Evolutionary conservation across 1,284 basidiomycete genomes (phyloP).

Genomic region (Trichosporon sp.): DNA sequence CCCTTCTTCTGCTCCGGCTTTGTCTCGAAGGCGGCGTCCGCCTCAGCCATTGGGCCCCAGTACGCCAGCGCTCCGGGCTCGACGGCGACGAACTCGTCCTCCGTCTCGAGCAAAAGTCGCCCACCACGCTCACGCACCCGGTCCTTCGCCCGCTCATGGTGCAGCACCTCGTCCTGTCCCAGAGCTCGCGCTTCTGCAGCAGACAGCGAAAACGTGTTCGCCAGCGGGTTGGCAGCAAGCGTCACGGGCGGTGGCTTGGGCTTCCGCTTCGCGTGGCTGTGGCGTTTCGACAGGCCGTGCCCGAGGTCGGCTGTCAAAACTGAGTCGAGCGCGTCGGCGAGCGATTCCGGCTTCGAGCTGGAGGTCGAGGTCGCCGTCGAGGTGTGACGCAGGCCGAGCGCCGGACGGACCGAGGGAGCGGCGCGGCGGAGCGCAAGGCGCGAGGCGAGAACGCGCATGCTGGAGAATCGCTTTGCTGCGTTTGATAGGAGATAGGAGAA

Average conservation of each 20-base stretch:
- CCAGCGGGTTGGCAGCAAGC: not conserved
- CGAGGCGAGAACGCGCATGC: not conserved
- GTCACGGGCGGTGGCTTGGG: not conserved
- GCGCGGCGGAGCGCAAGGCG: not conserved
- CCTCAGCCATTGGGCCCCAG: constrained; percentile 7
- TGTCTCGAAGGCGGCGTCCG: not conserved
- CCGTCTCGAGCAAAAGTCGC: not conserved
- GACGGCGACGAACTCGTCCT: constrained; percentile 5
- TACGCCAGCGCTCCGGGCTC: constrained; percentile 13
- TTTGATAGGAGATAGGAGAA: not conserved
- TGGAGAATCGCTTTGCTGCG: not conserved
- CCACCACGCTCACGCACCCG: not conserved
- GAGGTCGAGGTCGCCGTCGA: not conserved
- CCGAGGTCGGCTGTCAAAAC: not conserved
- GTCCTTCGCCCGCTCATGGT: not conserved
- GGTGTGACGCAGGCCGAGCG: not conserved
- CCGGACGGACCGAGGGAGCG: not conserved
- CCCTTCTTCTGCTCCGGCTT: not conserved
- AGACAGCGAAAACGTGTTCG: not conserved
- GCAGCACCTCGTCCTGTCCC: not conserved
- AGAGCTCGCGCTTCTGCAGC: not conserved
- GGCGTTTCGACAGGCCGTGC: not conserved
- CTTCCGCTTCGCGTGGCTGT: not conserved
- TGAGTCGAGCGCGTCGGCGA: not conserved
- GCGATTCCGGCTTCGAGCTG: not conserved